phyloP scores from a whole-genome alignment of 164 flowering plant genomes.

The Houttuynia cordata region DNA sequence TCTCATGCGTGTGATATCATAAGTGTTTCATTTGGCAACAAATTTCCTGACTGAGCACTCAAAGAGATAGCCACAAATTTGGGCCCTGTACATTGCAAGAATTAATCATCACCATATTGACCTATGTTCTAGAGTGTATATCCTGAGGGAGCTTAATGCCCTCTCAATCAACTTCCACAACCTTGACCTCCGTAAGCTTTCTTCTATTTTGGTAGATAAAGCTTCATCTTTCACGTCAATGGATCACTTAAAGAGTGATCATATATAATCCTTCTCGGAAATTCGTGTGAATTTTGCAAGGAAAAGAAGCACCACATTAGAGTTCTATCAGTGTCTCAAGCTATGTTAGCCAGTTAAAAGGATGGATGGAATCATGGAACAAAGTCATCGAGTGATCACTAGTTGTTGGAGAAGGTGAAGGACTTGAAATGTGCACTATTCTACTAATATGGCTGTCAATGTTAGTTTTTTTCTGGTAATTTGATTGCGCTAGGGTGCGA shows the following conservation, averaged over 20 bases:
- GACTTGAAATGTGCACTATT: too few species aligned
- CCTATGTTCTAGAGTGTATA: background rate
- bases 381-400: too few species aligned
- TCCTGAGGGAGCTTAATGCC: background rate
- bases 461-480: background rate
- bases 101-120: background rate
- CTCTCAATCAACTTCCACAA: background rate
- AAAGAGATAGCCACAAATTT: background rate
- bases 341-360: too few species aligned
- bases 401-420: too few species aligned
- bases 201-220: too few species aligned
- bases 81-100: background rate
- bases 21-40: too few species aligned
- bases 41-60: too few species aligned
- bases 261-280: too few species aligned
- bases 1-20: too few species aligned
- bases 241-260: background rate
- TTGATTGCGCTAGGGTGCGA: background rate
- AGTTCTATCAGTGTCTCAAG: too few species aligned
- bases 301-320: background rate
- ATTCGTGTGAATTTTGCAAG: background rate
- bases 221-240: background rate
- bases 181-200: background rate
- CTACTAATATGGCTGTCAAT: too few species aligned
- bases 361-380: too few species aligned